Percentiles rank a stretch among this genome's conserved stretches.
phyloP scores from a whole-genome alignment of 179 eudicot genomes.

The Beta lomatogona region DNA sequence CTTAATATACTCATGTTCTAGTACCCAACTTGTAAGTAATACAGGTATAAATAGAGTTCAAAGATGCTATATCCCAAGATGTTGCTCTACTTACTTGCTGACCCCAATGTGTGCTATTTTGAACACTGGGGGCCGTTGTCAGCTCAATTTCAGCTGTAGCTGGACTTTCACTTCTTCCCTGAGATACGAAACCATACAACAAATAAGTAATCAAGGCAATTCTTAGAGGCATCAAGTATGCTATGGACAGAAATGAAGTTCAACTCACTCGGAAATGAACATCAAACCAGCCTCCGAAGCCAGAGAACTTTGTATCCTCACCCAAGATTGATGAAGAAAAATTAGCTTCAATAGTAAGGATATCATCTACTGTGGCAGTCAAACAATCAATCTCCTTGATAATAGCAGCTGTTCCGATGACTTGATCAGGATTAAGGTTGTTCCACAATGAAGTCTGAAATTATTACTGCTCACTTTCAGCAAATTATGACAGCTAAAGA shows the following conservation, averaged over 20 bases:
- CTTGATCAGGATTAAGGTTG: constrained; percentile 92
- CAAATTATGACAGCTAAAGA: background rate
- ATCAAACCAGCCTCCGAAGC: constrained; percentile 98
- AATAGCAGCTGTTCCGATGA: constrained; percentile 66
- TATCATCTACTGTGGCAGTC: constrained; percentile 71
- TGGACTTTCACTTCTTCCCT: constrained; percentile 77
- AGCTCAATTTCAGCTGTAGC: constrained; percentile 67
- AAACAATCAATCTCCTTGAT: constrained; percentile 87
- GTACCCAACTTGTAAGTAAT: background rate
- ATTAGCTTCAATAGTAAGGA: constrained; percentile 52
- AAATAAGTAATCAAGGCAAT: background rate
- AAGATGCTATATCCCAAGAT: background rate
- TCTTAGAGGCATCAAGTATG: background rate
- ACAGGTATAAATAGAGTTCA: background rate
- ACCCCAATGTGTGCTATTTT: constrained; percentile 84
- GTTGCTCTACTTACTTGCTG: constrained; percentile 65
- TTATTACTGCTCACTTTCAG: constrained; percentile 6
- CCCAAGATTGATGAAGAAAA: constrained; percentile 54
- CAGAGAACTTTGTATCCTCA: constrained; percentile 63
- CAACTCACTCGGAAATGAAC: constrained; percentile 95
- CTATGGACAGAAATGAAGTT: constrained; percentile 5
- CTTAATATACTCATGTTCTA: background rate
- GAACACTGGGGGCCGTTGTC: constrained; percentile 79
- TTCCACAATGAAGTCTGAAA: constrained; percentile 90
- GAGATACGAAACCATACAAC: constrained; percentile 11